A percentile compares a stretch with the other conserved stretches of the same genome.
Conservation (phyloP, 306 rosid genomes). For the Ormosia emarginata region DNA sequence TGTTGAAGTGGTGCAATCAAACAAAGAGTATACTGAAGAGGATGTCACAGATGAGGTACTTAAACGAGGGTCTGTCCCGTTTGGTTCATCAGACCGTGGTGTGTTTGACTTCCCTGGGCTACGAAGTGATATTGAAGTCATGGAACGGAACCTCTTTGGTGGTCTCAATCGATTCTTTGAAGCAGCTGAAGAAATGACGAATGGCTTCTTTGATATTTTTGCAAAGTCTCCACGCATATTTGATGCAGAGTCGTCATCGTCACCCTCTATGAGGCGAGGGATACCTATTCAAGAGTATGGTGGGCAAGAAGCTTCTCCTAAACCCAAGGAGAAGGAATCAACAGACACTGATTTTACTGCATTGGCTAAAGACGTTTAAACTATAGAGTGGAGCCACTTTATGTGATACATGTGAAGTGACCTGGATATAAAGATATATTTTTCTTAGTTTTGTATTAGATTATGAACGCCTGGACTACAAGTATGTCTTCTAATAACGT, state of each 20-base stretch:
- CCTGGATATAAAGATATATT: neutral
- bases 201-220: constrained; percentile 49
- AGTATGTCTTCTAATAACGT: neutral
- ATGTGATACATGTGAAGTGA: neutral
- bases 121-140: constrained; percentile 56
- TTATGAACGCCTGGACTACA: neutral
- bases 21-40: constrained; percentile 77
- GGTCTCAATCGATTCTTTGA: constrained; percentile 59
- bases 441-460: neutral
- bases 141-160: constrained; percentile 52
- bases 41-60: constrained; percentile 65
- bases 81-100: constrained; percentile 42
- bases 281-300: constrained; percentile 50
- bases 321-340: constrained; percentile 29
- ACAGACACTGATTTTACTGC: constrained; percentile 48
- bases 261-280: constrained; percentile 46
- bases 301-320: constrained; percentile 34
- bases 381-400: neutral
- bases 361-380: constrained; percentile 69
- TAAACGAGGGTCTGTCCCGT: constrained; percentile 53
- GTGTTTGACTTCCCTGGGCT: constrained; percentile 72
- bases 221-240: constrained; percentile 34
- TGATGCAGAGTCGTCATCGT: constrained; percentile 47
- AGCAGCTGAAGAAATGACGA: constrained; percentile 72
- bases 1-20: constrained; percentile 71